Percentiles rank a stretch among this genome's conserved stretches.
Evolutionary conservation across 306 rosid genomes (phyloP).

Genomic region (Lathyrus sativus): DNA sequence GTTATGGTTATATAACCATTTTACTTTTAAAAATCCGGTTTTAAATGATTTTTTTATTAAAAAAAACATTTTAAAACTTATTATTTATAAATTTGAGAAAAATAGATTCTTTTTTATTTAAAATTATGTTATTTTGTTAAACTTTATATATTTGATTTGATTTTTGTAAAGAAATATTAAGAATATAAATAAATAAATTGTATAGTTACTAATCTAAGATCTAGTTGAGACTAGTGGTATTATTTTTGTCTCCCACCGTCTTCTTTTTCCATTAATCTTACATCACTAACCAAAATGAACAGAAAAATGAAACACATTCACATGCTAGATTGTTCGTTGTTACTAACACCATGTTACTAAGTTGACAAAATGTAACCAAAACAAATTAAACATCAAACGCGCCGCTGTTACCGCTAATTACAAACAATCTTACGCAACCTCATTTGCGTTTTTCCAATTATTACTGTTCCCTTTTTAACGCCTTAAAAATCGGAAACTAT

Average conservation of each 20-base stretch:
- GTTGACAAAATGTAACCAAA: constrained; percentile 45
- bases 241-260: not conserved
- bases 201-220: not conserved
- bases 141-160: no score
- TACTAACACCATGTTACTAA: constrained; percentile 26
- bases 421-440: constrained; percentile 22
- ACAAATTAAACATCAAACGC: constrained; percentile 49
- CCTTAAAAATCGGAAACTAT: constrained; percentile 50
- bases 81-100: no score
- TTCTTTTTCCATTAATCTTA: not conserved
- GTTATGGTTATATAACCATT: no score
- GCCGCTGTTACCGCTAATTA: constrained; percentile 54
- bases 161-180: no score
- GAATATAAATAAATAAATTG: no score
- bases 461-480: constrained; percentile 41
- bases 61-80: no score
- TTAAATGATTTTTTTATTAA: no score
- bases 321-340: not conserved
- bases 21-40: no score
- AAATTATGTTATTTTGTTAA: no score
- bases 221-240: not conserved
- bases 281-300: not conserved
- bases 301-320: not conserved
- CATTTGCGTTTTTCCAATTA: not conserved
- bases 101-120: no score